A percentile compares a stretch with the other conserved stretches of the same genome.
Evolutionary conservation across 1,284 basidiomycete species (phyloP).

Genomic region (Polyporus tsugae): DNA sequence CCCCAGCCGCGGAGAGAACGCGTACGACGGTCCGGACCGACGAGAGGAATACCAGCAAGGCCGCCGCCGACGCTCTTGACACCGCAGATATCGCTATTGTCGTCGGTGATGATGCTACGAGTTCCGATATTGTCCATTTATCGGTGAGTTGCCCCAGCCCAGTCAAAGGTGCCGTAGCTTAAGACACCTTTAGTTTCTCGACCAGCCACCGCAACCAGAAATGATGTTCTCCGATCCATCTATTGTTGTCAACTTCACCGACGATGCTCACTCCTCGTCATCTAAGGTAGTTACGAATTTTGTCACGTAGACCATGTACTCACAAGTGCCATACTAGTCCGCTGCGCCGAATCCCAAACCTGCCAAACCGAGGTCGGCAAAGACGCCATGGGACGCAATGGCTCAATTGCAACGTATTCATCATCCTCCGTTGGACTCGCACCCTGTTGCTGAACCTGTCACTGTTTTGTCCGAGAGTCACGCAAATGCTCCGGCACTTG

Average conservation of each 20-base stretch:
- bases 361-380: conserved; percentile 15
- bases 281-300: background rate
- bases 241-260: background rate
- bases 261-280: background rate
- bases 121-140: background rate
- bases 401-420: conserved; percentile 1
- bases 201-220: background rate
- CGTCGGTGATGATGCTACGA: background rate
- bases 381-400: conserved; percentile 29
- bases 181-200: background rate
- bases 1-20: no score
- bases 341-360: background rate
- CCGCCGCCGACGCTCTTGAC: background rate
- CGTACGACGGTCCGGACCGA: background rate
- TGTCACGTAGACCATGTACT: background rate
- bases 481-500: background rate
- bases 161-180: background rate
- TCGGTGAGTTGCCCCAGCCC: background rate
- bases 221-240: conserved; percentile 2
- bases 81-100: background rate
- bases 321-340: background rate
- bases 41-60: background rate
- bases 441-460: background rate
- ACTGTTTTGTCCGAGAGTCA: background rate
- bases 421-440: background rate